Evolutionary conservation across 805 yeast genomes (phyloP), one percentile per base, ranked within the genome.

Genomic region (Blastobotrys chiropterorum): DNA sequence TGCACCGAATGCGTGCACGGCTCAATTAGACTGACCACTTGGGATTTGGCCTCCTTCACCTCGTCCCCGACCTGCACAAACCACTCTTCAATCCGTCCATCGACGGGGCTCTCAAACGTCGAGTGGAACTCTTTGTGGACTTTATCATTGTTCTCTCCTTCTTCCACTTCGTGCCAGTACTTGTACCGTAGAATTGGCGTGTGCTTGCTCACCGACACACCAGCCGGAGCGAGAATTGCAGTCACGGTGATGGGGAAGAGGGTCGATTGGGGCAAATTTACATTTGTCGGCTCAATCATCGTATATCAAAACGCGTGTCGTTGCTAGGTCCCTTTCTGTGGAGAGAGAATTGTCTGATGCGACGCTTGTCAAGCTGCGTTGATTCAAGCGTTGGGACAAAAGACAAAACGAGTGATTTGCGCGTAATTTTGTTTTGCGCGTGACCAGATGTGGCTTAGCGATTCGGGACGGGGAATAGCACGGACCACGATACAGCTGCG

Each of bases 1-100:
- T 94, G 97, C 22, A 94, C 90, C 1, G 92, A 80, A 68, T 94
- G 99, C 11, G 88, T 76, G 63, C 99, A 94, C 0, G 95, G 89
- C 64, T 95, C 97, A 43, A 72, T 68, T 14, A 92, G 74, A 41
- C 73, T 70, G 26, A 82, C 75, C 13, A 92, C 70, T 2, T 71
- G 71, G 51, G 78, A 79, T 38, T 74, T 72, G 11, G 69, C 53
- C 30, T 68, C 64, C 11, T 66, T 65, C 15, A 92, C 72, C 56
- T 79, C 82, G 59, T 86, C 89, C 41, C 86, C 84, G 0, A 72
- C 72, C 5, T 69, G 65, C 3, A 88, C 75, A 20, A 68, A 61
- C 56, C 90, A 70, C 8, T 68, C 61, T 5, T 71, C 67, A 2
- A 94, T 68, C 40, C 72, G 71, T 0, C 98, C 98, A 54, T 81